Conservation (phyloP, 2,329 filamentous ascomycete genomes). For the Penicillium italicum region DNA sequence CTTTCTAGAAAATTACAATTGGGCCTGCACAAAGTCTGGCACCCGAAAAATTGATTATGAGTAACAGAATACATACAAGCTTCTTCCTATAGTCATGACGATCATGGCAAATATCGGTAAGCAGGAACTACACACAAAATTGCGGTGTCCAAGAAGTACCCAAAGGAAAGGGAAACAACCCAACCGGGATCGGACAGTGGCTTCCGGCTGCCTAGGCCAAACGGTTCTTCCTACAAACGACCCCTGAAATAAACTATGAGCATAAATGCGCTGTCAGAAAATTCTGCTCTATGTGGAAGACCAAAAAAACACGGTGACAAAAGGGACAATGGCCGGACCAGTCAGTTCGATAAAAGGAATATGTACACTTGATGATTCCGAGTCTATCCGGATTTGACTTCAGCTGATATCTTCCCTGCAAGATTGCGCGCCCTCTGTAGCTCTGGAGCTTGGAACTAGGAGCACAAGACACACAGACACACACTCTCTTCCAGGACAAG, state of each 20-base stretch:
- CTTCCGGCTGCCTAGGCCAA: constrained; percentile 16
- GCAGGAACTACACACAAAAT: constrained; percentile 5
- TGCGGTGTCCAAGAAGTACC: constrained; percentile 5
- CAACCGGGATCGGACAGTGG: constrained; percentile 11
- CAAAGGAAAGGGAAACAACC: constrained; percentile 2
- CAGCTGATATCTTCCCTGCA: constrained; percentile 5
- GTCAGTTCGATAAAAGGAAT: not conserved
- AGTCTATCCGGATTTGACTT: constrained; percentile 6
- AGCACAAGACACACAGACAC: constrained; percentile 4
- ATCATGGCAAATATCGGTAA: constrained; percentile 4
- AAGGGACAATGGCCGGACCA: not conserved
- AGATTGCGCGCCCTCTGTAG: not conserved
- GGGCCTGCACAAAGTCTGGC: constrained; percentile 9
- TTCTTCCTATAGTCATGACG: constrained; percentile 7
- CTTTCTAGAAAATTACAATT: constrained; percentile 23
- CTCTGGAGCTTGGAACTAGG: not conserved
- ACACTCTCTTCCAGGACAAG: constrained; percentile 3
- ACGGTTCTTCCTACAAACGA: constrained; percentile 21
- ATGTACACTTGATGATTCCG: constrained; percentile 8
- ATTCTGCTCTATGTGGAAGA: not conserved
- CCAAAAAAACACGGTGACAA: not conserved
- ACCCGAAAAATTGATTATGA: constrained; percentile 7
- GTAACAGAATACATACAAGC: constrained; percentile 20
- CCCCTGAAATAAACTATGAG: not conserved
- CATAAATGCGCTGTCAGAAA: constrained; percentile 9